Conservation (phyloP, 2,329 filamentous ascomycete genomes). For the Aspergillus jensenii region DNA sequence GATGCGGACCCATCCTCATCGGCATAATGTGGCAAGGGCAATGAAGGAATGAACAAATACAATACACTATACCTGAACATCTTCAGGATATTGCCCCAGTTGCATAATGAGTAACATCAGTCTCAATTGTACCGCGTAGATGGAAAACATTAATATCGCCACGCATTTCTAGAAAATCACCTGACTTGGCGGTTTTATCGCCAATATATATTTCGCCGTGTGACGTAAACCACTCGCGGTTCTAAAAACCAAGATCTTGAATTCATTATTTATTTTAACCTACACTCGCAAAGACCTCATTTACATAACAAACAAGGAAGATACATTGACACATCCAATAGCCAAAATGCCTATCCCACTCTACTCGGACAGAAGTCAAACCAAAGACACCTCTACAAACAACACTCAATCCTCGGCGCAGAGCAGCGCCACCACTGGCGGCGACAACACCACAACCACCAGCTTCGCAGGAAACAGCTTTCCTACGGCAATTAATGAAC, state of each 20-base stretch:
- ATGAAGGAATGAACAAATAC: too few species aligned
- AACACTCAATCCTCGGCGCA: slow-evolving; percentile 19
- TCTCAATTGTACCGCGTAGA: not conserved
- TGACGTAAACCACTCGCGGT: not conserved
- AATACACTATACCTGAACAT: not conserved
- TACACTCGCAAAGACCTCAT: too few species aligned
- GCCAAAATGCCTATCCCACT: slow-evolving; percentile 17
- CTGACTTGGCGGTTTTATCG: not conserved
- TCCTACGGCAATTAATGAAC: slow-evolving; percentile 14
- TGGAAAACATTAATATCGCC: not conserved
- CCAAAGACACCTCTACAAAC: not conserved
- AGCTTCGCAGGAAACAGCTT: slow-evolving; percentile 15
- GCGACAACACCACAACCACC: slow-evolving; percentile 17
- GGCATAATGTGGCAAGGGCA: too few species aligned
- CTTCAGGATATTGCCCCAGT: not conserved
- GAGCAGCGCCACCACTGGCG: slow-evolving; percentile 12
- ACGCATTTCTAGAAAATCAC: not conserved
- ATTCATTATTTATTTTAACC: not conserved
- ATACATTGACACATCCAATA: not conserved
- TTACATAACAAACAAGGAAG: too few species aligned
- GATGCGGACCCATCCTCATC: too few species aligned
- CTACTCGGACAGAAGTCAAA: slow-evolving; percentile 6
- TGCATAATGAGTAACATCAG: not conserved
- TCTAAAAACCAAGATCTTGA: too few species aligned
- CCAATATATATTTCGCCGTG: not conserved